A percentile compares a stretch with the other conserved stretches of the same genome.
Conservation (phyloP, 257 asterid genomes). For the Asclepias syriaca region DNA sequence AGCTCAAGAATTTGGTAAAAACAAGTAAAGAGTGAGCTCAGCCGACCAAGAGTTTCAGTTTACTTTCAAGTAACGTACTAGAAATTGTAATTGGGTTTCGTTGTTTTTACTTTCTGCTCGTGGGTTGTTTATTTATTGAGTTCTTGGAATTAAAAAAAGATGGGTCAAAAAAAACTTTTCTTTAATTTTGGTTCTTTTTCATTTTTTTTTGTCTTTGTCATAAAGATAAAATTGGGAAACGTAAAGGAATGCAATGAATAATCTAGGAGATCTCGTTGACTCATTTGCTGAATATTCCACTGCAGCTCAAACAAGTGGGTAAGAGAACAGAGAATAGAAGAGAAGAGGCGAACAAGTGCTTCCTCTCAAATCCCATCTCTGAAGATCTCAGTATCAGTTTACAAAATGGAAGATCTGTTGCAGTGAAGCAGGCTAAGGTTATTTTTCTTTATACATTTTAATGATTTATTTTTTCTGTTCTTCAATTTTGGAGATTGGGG, state of each 20-base stretch:
- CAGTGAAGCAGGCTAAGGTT: not conserved
- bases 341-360: not conserved
- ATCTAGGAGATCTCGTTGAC: slow-evolving; percentile 32
- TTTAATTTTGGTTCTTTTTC: slow-evolving; percentile 20
- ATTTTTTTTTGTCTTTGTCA: slow-evolving; percentile 18
- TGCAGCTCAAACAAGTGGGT: slow-evolving; percentile 11
- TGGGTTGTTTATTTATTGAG: not conserved
- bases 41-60: slow-evolving; percentile 6
- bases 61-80: slow-evolving; percentile 29
- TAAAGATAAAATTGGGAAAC: slow-evolving; percentile 22
- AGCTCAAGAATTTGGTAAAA: slow-evolving; percentile 4
- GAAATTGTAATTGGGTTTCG: not conserved
- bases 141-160: slow-evolving; percentile 13
- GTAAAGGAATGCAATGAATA: slow-evolving; percentile 15
- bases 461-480: not conserved
- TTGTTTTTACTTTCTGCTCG: not conserved
- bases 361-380: slow-evolving; percentile 2
- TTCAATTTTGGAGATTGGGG: not conserved
- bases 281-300: slow-evolving; percentile 14
- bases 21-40: slow-evolving; percentile 8
- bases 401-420: slow-evolving; percentile 10
- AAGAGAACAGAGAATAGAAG: not conserved
- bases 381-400: slow-evolving; percentile 8
- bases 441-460: not conserved
- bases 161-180: slow-evolving; percentile 22